These are phyloP conservation scores for Salvia sclarea DNA, from an alignment of 305 asterid genomes.

Conservation along the genomic window DNA sequence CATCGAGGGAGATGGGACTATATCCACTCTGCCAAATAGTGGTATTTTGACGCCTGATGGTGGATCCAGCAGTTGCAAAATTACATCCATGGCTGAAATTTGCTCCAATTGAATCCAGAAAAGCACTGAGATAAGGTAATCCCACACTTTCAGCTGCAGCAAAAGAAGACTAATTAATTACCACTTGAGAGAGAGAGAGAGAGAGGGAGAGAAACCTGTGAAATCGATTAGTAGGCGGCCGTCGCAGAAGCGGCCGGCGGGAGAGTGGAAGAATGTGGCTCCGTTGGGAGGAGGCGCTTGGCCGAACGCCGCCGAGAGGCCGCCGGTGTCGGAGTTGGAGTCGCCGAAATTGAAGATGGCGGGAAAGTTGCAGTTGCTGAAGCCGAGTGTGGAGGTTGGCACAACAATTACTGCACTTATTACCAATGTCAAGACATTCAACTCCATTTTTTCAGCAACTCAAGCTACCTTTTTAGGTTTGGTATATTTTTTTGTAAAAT, in stretches of 20 bases:
- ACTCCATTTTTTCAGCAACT: no score
- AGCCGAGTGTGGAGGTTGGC: slow-evolving; percentile 12
- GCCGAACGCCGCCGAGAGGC: slow-evolving; percentile 69
- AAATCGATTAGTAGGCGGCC: slow-evolving; percentile 66
- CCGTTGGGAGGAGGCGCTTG: slow-evolving; percentile 74
- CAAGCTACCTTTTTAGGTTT: no score
- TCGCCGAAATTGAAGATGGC: slow-evolving; percentile 84
- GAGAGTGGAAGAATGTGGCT: slow-evolving; percentile 53
- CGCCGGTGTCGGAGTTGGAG: slow-evolving; percentile 87
- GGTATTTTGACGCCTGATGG: slow-evolving; percentile 71
- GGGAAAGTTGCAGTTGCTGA: slow-evolving; percentile 53
- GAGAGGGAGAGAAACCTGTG: slow-evolving; percentile 37
- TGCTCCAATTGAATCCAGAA: slow-evolving; percentile 71
- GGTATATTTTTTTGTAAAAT: no score
- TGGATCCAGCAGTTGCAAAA: slow-evolving; percentile 83
- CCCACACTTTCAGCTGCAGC: slow-evolving; percentile 55
- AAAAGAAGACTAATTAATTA: not conserved
- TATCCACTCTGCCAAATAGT: slow-evolving; percentile 65
- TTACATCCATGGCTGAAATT: slow-evolving; percentile 78
- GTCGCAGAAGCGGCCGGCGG: slow-evolving; percentile 63
- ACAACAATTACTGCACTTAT: no score
- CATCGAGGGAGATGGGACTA: slow-evolving; percentile 70
- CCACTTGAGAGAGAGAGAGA: not conserved
- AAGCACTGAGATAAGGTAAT: slow-evolving; percentile 58
- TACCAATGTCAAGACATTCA: no score